Percentiles rank a stretch among this genome's conserved stretches.
Conservation (phyloP, 1,284 basidiomycete genomes). For the Apiotrichum montevideense region DNA sequence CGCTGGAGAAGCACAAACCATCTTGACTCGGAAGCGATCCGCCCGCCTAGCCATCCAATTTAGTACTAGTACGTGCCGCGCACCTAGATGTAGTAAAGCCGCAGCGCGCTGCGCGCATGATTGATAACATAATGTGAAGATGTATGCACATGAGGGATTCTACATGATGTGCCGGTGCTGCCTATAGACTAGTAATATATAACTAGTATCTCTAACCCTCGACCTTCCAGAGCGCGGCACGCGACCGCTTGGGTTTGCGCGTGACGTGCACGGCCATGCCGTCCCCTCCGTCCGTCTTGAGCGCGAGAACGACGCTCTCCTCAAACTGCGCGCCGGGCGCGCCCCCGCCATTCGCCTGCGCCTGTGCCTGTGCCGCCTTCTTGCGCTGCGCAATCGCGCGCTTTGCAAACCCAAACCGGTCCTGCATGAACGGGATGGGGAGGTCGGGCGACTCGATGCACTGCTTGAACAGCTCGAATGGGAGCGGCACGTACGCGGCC, state of each 20-base stretch:
- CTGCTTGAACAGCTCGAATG: constrained; percentile 43
- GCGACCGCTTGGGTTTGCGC: constrained; percentile 62
- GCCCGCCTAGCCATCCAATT: too few species aligned
- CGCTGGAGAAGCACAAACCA: too few species aligned
- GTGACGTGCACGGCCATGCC: constrained; percentile 76
- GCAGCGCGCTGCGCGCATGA: background rate
- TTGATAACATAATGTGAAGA: background rate
- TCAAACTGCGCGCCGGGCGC: constrained; percentile 51
- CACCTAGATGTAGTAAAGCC: background rate
- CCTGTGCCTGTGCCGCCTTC: constrained; percentile 50
- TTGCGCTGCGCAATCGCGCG: constrained; percentile 75
- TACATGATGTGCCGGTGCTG: too few species aligned
- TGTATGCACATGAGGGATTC: constrained; percentile 1
- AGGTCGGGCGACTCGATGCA: constrained; percentile 37
- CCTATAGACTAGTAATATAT: too few species aligned
- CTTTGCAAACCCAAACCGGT: constrained; percentile 81
- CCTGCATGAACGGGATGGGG: constrained; percentile 58
- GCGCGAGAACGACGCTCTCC: constrained; percentile 78
- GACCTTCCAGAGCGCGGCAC: constrained; percentile 77
- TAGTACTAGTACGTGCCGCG: background rate
- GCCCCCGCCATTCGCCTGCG: constrained; percentile 43
- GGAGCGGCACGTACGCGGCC: constrained; percentile 42
- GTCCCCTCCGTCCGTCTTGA: constrained; percentile 57
- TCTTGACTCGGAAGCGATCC: too few species aligned
- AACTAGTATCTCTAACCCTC: constrained; percentile 51